Percentiles rank a stretch among this genome's conserved stretches.
These are phyloP conservation scores for Boechera stricta DNA, from an alignment of 345 rosid species.

Conservation along the genomic window DNA sequence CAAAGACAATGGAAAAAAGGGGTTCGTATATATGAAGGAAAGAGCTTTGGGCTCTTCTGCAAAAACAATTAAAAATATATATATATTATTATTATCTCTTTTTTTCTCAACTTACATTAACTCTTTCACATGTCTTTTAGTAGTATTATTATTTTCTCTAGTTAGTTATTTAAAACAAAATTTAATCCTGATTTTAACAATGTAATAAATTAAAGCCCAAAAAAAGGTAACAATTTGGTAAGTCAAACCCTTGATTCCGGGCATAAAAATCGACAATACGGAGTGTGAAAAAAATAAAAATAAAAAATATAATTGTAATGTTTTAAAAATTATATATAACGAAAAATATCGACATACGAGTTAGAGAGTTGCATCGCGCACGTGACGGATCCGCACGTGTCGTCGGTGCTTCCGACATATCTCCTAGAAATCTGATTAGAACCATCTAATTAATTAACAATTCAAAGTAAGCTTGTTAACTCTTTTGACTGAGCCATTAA, in stretches of 20 bases:
- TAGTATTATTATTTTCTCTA: not conserved
- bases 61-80: not conserved
- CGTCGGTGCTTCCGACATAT: constrained; percentile 42
- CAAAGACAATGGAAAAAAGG: constrained; percentile 32
- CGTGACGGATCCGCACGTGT: constrained; percentile 49
- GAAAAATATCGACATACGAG: constrained; percentile 33
- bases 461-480: constrained; percentile 22
- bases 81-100: constrained; percentile 4
- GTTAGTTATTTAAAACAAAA: not conserved
- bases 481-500: constrained; percentile 37
- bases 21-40: constrained; percentile 46
- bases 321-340: not conserved
- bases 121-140: constrained; percentile 46
- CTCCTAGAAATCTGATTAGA: constrained; percentile 49
- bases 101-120: constrained; percentile 47
- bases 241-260: constrained; percentile 52
- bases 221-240: constrained; percentile 36
- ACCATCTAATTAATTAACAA: constrained; percentile 57
- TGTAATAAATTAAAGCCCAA: not conserved
- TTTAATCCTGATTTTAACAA: constrained; percentile 12
- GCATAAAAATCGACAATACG: constrained; percentile 46
- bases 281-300: constrained; percentile 15
- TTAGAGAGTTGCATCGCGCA: constrained; percentile 42
- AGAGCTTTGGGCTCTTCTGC: constrained; percentile 34
- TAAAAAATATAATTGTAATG: not conserved